Base-by-base conservation (phyloP, 1,284 basidiomycete species). In the Porogramme epimiltina region DNA sequence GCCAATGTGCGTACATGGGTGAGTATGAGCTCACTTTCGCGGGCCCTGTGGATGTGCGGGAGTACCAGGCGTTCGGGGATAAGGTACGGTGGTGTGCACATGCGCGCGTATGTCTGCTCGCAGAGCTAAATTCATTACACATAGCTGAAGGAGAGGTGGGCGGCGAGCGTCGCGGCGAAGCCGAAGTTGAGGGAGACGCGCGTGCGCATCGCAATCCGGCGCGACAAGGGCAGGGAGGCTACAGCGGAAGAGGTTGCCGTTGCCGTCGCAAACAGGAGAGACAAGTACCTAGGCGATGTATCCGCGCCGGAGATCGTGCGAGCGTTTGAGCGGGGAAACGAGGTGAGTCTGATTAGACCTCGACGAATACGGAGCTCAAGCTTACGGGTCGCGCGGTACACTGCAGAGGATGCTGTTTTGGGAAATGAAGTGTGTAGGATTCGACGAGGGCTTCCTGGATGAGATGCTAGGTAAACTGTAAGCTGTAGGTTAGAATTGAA, bases 1-100 rank as follows among this genome's bases (percentile, higher is more conserved):
- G 34, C 0, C 24, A 51, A 36, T 62, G 47, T 42, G 26, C 26
- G 38, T 67, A 67, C 34, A 39, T 62, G n/a, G 62, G 65, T 3
- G 55, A 65, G 45, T 66, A 65, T 24, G 25, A 47, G 38, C 39
- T 60, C 15, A 33, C 23, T 1, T 24, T 13, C 0, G 45, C 51
- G 16, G 42, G 42, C 16, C 48, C 59, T 8, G 31, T 66, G 18
- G 44, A 55, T 3, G 20, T 15, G 16, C 57, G 50, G 5, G 65
- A 66, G 42, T 66, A 47, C 46, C 11, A 25, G 20, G 19, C 43
- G 28, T 13, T 31, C 28, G 8, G 54, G 59, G 33, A 15, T 45
- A 47, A 47, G 42, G 64, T 61, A 33, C 2, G 55, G 41, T n/a
- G 28, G 15, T 25, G 20, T 24, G 3, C 20, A 11, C 20, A 23